Evolutionary conservation across 345 rosid species (phyloP), one percentile per base, ranked within the genome.

Genomic region (Capsella bursapastoris): DNA sequence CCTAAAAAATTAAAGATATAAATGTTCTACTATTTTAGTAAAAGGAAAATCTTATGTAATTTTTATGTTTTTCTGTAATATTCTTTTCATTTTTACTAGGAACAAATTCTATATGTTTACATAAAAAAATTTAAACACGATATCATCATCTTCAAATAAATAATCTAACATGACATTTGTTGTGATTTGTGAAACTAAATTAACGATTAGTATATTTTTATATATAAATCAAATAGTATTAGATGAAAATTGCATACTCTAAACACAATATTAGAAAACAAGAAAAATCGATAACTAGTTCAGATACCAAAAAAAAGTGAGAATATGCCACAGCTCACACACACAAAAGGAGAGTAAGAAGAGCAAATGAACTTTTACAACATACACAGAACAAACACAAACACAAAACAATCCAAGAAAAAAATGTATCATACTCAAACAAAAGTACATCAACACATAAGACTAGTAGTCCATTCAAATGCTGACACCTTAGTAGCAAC

Each of bases 401-500:
- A 7, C 6, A 3, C 11, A 16, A 4, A 22, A 10, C 7, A 56
- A 44, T 48, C 11, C 2, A 6, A 43, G 52, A 56, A 12, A 40
- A 48, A 57, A 66, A 28, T 49, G 52, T 16, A 74, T 48, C 64
- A 44, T 22, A 66, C 64, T 59, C 55, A 34, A 28, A 75, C 50
- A 34, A 28, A 75, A 67, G 74, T 61, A 60, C 74, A 68, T 32
- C 2, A n/a, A 52, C 45, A 53, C 49, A 59, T 40, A 0, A 28
- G 25, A 22, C 25, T 22, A 58, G 28, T 50, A 68, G 50, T 43
- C 79, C 69, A 76, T 2, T 52, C 4, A 53, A 61, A 44, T 16
- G 52, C 70, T 75, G 74, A 75, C 79, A 68, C 11, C 64, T 5
- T 44, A 34, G 22, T 7, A 22, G 40, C 64, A 68, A 67, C 14